A percentile compares a stretch with the other conserved stretches of the same genome.
Conservation (phyloP, 2,329 filamentous ascomycete species). For the Penicillium paneum region DNA sequence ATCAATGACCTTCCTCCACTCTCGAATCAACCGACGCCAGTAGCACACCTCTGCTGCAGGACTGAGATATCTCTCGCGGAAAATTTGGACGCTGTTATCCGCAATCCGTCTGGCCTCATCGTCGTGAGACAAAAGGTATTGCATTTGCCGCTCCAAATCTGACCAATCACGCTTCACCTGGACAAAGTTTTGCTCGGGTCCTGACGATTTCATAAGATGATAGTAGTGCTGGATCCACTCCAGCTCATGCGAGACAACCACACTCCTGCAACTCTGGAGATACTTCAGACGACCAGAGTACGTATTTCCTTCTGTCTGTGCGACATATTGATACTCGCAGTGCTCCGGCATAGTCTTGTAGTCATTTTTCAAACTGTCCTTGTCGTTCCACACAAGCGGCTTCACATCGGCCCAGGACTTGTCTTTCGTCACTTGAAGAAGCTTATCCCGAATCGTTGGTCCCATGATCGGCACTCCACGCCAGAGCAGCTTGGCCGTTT, state of each 20-base stretch:
- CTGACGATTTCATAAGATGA: slow-evolving; percentile 40
- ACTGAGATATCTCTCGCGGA: slow-evolving; percentile 50
- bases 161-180: slow-evolving; percentile 51
- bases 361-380: slow-evolving; percentile 33
- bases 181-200: slow-evolving; percentile 46
- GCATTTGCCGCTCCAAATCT: slow-evolving; percentile 46
- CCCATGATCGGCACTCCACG: slow-evolving; percentile 40
- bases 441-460: slow-evolving; percentile 31
- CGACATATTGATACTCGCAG: slow-evolving; percentile 50
- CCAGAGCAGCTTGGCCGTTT: slow-evolving; percentile 43
- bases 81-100: slow-evolving; percentile 42
- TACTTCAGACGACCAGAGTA: slow-evolving; percentile 51
- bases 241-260: slow-evolving; percentile 46
- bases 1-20: slow-evolving; percentile 27
- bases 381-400: slow-evolving; percentile 32
- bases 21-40: slow-evolving; percentile 45
- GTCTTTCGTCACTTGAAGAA: slow-evolving; percentile 32
- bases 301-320: slow-evolving; percentile 49
- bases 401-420: slow-evolving; percentile 45
- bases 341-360: slow-evolving; percentile 48
- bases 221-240: slow-evolving; percentile 46
- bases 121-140: slow-evolving; percentile 38
- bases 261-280: slow-evolving; percentile 47
- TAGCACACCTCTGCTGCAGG: slow-evolving; percentile 51
- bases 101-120: slow-evolving; percentile 45